Evolutionary conservation across 768 basidiomycete species (phyloP).

Genomic region (Pholiota conissans): DNA sequence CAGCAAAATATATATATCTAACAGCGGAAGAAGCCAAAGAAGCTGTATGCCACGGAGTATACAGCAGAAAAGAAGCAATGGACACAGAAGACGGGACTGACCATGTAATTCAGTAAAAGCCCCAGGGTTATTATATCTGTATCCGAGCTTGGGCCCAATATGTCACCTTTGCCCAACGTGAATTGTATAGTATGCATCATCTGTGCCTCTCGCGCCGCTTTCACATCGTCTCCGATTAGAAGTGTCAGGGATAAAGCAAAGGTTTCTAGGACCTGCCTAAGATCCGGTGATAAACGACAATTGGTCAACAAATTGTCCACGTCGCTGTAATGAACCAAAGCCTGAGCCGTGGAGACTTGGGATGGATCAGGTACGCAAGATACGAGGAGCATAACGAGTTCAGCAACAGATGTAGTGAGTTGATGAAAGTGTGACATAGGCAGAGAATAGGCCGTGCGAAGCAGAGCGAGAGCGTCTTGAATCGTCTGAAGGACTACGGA

Average conservation of each 20-base stretch:
- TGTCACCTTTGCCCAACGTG: slow-evolving; percentile 56
- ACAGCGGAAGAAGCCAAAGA: slow-evolving; percentile 13
- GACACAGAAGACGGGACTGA: slow-evolving; percentile 30
- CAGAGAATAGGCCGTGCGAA: slow-evolving; percentile 56
- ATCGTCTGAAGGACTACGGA: slow-evolving; percentile 51
- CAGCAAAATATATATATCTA: slow-evolving; percentile 6
- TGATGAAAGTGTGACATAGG: slow-evolving; percentile 59
- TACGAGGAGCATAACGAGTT: slow-evolving; percentile 62
- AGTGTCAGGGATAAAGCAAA: slow-evolving; percentile 61
- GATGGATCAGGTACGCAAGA: slow-evolving; percentile 62
- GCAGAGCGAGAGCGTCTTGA: slow-evolving; percentile 60
- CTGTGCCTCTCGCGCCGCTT: slow-evolving; percentile 68
- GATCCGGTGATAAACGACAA: slow-evolving; percentile 48
- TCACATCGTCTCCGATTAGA: slow-evolving; percentile 67
- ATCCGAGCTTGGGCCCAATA: slow-evolving; percentile 57
- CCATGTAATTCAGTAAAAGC: slow-evolving; percentile 61
- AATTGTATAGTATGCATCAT: slow-evolving; percentile 66
- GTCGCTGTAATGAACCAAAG: slow-evolving; percentile 48
- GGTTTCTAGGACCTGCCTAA: slow-evolving; percentile 58
- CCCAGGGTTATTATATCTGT: slow-evolving; percentile 66
- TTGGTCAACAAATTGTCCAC: slow-evolving; percentile 55
- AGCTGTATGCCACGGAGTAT: background rate
- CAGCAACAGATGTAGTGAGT: slow-evolving; percentile 57
- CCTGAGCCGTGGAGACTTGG: slow-evolving; percentile 61
- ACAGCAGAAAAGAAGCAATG: slow-evolving; percentile 1